phyloP scores from a whole-genome alignment of 805 yeast genomes.

The Metschnikowia peoriensis region DNA sequence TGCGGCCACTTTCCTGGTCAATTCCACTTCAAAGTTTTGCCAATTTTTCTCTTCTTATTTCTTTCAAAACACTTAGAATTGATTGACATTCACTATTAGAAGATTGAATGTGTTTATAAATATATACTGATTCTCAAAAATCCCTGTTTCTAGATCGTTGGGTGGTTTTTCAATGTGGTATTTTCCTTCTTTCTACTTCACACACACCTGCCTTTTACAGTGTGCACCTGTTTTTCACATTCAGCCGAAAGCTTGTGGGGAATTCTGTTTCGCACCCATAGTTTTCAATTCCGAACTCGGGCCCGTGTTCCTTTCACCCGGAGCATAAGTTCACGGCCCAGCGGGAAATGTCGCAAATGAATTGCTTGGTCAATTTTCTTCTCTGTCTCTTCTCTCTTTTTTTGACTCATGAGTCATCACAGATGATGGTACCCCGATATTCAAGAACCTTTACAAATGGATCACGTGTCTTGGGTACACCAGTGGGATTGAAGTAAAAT shows the following conservation, averaged over 20 bases:
- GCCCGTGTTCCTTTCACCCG: background rate
- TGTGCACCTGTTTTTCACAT: background rate
- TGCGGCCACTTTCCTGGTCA: constrained; percentile 12
- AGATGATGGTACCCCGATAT: no score
- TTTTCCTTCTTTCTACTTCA: background rate
- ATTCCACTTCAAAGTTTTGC: no score
- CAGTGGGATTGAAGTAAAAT: no score
- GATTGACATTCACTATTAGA: no score
- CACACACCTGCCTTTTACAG: background rate
- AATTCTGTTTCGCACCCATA: background rate
- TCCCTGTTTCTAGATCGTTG: background rate
- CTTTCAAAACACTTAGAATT: no score
- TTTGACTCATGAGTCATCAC: no score
- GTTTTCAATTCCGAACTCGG: background rate
- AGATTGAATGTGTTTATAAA: no score
- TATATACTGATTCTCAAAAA: background rate
- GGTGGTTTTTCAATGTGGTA: background rate
- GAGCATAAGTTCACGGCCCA: background rate
- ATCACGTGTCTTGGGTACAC: no score
- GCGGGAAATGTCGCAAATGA: background rate
- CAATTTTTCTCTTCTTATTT: no score
- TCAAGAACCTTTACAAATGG: no score
- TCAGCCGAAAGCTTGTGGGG: background rate
- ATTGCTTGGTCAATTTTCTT: background rate
- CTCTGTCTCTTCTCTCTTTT: background rate